Percentiles rank a stretch among this genome's conserved stretches.
Conservation (phyloP, 2,329 filamentous ascomycete genomes). For the Aureobasidium subglaciale region DNA sequence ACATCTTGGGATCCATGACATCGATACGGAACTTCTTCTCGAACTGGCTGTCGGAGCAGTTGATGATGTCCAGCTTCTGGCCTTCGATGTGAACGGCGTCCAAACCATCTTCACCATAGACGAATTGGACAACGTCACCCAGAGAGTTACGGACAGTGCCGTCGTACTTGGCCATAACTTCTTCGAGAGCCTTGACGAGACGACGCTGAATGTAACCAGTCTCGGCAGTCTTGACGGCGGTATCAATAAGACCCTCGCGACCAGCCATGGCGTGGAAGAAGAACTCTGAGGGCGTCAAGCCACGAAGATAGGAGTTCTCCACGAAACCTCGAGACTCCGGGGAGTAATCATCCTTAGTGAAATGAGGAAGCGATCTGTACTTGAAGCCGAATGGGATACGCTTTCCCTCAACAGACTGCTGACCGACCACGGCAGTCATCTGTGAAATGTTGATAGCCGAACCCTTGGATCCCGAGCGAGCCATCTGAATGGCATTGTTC, state of each 20-base stretch:
- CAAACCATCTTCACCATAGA: slow-evolving; percentile 94
- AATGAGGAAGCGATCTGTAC: slow-evolving; percentile 92
- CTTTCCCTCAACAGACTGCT: slow-evolving; percentile 97
- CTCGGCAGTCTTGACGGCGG: slow-evolving; percentile 97
- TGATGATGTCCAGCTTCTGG: slow-evolving; percentile 81
- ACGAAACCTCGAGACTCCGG: slow-evolving; percentile 96
- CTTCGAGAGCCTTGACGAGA: slow-evolving; percentile 95
- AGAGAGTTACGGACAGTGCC: slow-evolving; percentile 95
- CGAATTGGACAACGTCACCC: slow-evolving; percentile 92
- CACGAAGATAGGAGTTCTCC: slow-evolving; percentile 96
- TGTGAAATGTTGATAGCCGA: slow-evolving; percentile 99
- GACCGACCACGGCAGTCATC: slow-evolving; percentile 96
- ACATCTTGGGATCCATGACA: slow-evolving; percentile 62
- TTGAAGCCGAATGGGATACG: slow-evolving; percentile 99
- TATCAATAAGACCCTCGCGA: slow-evolving; percentile 99
- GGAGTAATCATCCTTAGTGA: slow-evolving; percentile 98
- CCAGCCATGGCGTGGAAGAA: slow-evolving; percentile 99
- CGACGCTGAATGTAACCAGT: slow-evolving; percentile 98
- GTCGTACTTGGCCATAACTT: slow-evolving; percentile 95
- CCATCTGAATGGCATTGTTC: slow-evolving; percentile 97
- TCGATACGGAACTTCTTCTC: slow-evolving; percentile 78
- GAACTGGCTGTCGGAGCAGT: slow-evolving; percentile 69
- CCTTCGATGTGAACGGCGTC: slow-evolving; percentile 92
- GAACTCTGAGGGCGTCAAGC: slow-evolving; percentile 90
- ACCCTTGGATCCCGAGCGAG: slow-evolving; percentile 92